phyloP scores from a whole-genome alignment of 2,329 filamentous ascomycete genomes.

The Cadophora luteo-olivacea region DNA sequence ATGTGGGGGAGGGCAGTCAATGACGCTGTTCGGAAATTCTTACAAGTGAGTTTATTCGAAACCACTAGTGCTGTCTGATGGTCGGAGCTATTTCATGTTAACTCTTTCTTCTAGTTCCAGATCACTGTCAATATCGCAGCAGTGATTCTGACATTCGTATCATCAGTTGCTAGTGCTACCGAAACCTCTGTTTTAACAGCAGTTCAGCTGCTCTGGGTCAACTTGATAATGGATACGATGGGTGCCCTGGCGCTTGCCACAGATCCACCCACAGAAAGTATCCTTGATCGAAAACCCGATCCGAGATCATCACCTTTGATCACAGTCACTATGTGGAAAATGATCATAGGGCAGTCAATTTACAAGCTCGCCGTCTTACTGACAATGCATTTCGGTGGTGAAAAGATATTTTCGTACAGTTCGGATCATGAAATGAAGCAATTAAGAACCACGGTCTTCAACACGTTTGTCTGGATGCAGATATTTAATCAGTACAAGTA shows the following conservation, averaged over 20 bases:
- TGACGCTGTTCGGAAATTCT: conserved; percentile 59
- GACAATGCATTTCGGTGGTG: conserved; percentile 78
- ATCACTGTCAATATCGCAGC: conserved; percentile 82
- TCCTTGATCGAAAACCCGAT: conserved; percentile 74
- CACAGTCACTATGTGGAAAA: conserved; percentile 97
- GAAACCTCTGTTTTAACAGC: conserved; percentile 75
- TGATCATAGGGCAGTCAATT: conserved; percentile 92
- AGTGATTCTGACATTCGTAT: conserved; percentile 77
- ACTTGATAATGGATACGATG: conserved; percentile 85
- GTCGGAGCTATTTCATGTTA: no score
- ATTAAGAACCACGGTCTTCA: conserved; percentile 80
- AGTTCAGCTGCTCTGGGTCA: conserved; percentile 82
- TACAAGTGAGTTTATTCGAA: conserved; percentile 43
- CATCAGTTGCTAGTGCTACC: conserved; percentile 66
- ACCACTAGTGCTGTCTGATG: no score
- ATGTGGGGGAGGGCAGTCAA: conserved; percentile 68
- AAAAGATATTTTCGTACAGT: conserved; percentile 62
- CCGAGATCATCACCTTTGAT: conserved; percentile 78
- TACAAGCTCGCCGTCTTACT: conserved; percentile 85
- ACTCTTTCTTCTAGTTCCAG: conserved; percentile 50
- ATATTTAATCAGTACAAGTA: conserved; percentile 80
- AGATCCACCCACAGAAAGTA: conserved; percentile 70
- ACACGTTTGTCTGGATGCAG: conserved; percentile 99
- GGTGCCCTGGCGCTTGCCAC: conserved; percentile 77
- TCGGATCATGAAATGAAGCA: conserved; percentile 58